Evolutionary conservation across 495 filamentous ascomycete species (phyloP), one percentile per base, ranked within the genome.

Genomic region (Neurospora sublineolata): DNA sequence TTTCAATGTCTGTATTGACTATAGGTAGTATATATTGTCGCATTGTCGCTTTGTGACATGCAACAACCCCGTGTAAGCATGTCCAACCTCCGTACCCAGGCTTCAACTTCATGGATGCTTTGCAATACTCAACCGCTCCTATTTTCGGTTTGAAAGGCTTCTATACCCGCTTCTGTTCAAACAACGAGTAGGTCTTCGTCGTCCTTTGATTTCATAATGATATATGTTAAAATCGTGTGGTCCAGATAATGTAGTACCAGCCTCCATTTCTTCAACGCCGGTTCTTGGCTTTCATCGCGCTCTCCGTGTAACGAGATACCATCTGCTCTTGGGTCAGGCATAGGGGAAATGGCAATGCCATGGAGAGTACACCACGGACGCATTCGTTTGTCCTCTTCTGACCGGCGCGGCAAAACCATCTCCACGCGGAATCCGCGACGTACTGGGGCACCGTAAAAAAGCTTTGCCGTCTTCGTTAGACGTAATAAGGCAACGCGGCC

Each of bases 181-280:
- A 77, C 78, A 27, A 80, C 70, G 70, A 78, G 58, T 72, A 80
- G 70, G 27, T 77, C 77, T 4, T 75, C 74, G 18, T 70, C 67
- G 1, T 40, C 71, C 69, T 37, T 52, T n/a, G 71, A n/a, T 52
- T 74, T 73, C 42, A 52, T 69, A 70, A 97, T 81, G 76, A 97
- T 92, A 80, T 97, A 98, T 76, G 87, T 92, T 78, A 97, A 80
- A 18, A 97, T 86, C 0, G 87, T 88, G 73, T 93, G 89, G 79
- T 97, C 88, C 74, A 84, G 83, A 80, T 91, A 98, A 37, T 89
- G 86, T 75, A 97, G 80, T 72, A 97, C 81, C 44, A 98, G 74
- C 37, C 94, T 82, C 80, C 91, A 96, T 60, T 86, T 81, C 77
- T 81, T 80, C 20, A 37, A 37, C 33, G 79, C 71, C 38, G 75